phyloP scores from a whole-genome alignment of 1,139 yeast species.

The Candida gigantensis region DNA sequence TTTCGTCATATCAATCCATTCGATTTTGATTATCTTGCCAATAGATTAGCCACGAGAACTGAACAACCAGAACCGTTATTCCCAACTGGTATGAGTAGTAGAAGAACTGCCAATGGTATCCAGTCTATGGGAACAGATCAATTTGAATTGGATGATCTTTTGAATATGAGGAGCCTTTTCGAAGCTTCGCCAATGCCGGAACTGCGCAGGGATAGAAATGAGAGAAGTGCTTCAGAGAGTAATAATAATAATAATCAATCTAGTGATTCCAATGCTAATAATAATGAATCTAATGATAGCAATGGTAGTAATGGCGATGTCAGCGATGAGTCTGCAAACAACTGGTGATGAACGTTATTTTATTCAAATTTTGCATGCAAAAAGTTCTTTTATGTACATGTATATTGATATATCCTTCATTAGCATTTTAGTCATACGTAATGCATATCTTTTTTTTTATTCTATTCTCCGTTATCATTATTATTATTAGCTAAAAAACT shows the following conservation, averaged over 20 bases:
- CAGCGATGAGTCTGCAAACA: too few species aligned
- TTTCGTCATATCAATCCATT: conserved; percentile 17
- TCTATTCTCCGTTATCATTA: not conserved
- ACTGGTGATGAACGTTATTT: too few species aligned
- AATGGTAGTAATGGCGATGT: too few species aligned
- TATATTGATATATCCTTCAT: too few species aligned
- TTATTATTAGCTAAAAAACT: conserved; percentile 42
- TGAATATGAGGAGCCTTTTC: conserved; percentile 8
- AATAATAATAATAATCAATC: not conserved
- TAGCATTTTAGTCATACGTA: too few species aligned
- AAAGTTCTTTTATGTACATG: too few species aligned
- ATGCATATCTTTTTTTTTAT: not conserved
- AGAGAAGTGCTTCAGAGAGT: not conserved
- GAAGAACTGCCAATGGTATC: conserved; percentile 51
- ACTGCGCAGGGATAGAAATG: conserved; percentile 1
- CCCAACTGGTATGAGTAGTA: conserved; percentile 53
- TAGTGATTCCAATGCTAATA: not conserved
- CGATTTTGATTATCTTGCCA: conserved; percentile 26
- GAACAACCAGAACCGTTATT: conserved; percentile 29
- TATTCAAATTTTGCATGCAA: too few species aligned
- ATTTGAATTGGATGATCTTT: conserved; percentile 1
- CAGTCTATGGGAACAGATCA: conserved; percentile 28
- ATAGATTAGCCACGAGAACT: conserved; percentile 13
- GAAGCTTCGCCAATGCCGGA: conserved; percentile 8
- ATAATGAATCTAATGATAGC: too few species aligned